Conservation (phyloP, 2,329 filamentous ascomycete genomes). For the Fusarium brevicatenulatum region DNA sequence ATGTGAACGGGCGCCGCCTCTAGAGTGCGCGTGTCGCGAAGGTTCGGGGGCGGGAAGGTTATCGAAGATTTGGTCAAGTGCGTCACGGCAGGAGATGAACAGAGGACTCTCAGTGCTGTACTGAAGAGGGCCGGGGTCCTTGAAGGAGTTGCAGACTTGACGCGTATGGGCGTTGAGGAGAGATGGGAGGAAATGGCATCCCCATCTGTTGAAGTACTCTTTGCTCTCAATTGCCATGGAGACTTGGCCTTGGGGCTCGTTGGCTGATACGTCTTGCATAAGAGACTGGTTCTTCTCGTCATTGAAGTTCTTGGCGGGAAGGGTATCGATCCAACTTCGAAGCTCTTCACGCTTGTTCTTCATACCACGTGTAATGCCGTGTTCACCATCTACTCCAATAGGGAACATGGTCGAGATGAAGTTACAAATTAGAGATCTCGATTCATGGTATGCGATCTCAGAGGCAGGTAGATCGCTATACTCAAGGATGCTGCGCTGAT, state of each 20-base stretch:
- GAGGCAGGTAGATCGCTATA: conserved; percentile 42
- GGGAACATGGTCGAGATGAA: conserved; percentile 60
- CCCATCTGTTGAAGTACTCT: conserved; percentile 62
- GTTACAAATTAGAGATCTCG: conserved; percentile 60
- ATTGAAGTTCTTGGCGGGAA: conserved; percentile 50
- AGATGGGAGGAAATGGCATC: conserved; percentile 66
- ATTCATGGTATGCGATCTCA: conserved; percentile 62
- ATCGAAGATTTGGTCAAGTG: conserved; percentile 62
- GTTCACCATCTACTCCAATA: conserved; percentile 46
- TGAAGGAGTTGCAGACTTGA: conserved; percentile 71
- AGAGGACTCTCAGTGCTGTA: conserved; percentile 63
- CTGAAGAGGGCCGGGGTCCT: conserved; percentile 66
- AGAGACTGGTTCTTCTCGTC: conserved; percentile 59
- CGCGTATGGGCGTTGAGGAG: conserved; percentile 65
- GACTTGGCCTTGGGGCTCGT: conserved; percentile 60
- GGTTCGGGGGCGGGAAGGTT: conserved; percentile 57
- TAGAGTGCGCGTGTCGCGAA: conserved; percentile 34
- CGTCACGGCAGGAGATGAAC: conserved; percentile 61
- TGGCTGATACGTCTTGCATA: conserved; percentile 58
- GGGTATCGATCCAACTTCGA: conserved; percentile 42
- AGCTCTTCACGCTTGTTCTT: conserved; percentile 40
- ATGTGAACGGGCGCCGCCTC: neutral
- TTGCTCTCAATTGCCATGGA: conserved; percentile 55
- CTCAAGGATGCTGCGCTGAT: conserved; percentile 33
- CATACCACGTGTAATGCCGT: conserved; percentile 32